These are phyloP conservation scores for Oenanthe sinensis DNA, from an alignment of 129 eudicot species.

Conservation along the genomic window DNA sequence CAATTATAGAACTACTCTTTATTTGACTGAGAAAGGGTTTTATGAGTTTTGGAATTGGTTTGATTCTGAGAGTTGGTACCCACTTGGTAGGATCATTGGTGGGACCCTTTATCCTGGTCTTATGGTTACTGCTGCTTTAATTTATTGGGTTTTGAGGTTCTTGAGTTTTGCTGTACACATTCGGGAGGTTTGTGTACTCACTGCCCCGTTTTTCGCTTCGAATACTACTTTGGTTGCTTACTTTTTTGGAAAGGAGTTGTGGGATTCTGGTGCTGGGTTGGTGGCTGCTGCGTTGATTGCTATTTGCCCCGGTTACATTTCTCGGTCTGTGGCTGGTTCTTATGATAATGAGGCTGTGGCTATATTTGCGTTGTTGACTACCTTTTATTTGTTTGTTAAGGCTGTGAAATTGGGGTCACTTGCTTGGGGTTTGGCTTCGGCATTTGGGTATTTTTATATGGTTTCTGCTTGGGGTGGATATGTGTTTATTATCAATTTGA, in stretches of 20 bases:
- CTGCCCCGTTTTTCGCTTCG: conserved; percentile 92
- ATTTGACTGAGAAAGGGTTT: conserved; percentile 67
- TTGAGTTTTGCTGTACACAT: conserved; percentile 80
- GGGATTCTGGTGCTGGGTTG: conserved; percentile 93
- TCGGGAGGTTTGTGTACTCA: conserved; percentile 83
- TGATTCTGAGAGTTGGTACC: conserved; percentile 93
- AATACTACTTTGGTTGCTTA: conserved; percentile 89
- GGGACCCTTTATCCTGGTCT: conserved; percentile 93
- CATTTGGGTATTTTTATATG: conserved; percentile 93
- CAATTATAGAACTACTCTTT: conserved; percentile 80
- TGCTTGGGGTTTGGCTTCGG: conserved; percentile 86
- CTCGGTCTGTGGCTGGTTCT: conserved; percentile 90
- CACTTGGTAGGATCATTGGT: conserved; percentile 79
- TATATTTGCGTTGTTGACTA: conserved; percentile 76
- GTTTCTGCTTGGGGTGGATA: conserved; percentile 99
- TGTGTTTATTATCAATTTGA: conserved; percentile 84
- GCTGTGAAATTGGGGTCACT: conserved; percentile 93
- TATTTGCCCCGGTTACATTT: conserved; percentile 89
- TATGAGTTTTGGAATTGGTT: conserved; percentile 99
- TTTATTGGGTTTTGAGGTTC: conserved; percentile 64
- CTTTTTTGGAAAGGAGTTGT: conserved; percentile 85
- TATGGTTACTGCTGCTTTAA: conserved; percentile 89
- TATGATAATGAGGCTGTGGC: conserved; percentile 94
- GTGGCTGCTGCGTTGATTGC: conserved; percentile 91
- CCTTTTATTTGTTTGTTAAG: conserved; percentile 85